phyloP scores from a whole-genome alignment of 176 grass and related monocot species.

The Zizania latifolia region DNA sequence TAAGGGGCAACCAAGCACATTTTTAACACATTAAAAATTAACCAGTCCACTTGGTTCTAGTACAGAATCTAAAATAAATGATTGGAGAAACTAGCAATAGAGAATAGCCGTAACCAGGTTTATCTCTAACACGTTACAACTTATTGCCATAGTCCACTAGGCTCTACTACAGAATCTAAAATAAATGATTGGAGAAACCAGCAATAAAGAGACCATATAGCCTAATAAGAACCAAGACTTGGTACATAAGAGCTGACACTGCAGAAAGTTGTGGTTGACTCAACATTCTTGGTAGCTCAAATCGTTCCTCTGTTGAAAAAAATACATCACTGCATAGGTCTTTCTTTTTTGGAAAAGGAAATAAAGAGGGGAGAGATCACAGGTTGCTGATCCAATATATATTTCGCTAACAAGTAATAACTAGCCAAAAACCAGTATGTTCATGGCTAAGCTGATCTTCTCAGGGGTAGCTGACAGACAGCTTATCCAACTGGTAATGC shows the following conservation, averaged over 20 bases:
- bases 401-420: not conserved
- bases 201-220: not conserved
- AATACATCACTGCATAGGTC: not conserved
- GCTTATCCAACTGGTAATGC: not conserved
- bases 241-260: not conserved
- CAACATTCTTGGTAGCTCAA: not conserved
- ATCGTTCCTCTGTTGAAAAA: not conserved
- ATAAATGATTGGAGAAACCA: not conserved
- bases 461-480: not conserved
- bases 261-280: not conserved
- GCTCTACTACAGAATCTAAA: not conserved
- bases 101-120: not conserved
- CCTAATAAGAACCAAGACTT: not conserved
- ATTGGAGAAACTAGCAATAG: not conserved
- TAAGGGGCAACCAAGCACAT: not conserved
- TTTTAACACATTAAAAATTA: not conserved
- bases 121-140: not conserved
- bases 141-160: not conserved
- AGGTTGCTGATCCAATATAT: not conserved
- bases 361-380: not conserved
- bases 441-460: not conserved
- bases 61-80: not conserved
- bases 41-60: not conserved
- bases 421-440: not conserved
- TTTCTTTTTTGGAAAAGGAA: not conserved